These are phyloP conservation scores for Pontederia paniculata DNA, from an alignment of 176 grass and related monocot genomes.

Conservation along the genomic window DNA sequence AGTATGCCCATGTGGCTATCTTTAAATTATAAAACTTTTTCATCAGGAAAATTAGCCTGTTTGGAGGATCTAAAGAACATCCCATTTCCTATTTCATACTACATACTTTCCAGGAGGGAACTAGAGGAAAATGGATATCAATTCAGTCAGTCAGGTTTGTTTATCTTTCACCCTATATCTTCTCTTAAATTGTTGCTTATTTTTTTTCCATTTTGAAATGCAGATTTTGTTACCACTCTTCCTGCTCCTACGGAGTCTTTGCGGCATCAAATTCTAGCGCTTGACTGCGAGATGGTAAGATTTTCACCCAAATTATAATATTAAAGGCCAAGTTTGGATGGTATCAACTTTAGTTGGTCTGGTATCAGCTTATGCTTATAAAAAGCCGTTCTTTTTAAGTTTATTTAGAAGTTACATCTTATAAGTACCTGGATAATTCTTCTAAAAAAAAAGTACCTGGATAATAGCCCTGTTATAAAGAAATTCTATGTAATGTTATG, in stretches of 20 bases:
- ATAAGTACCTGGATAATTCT: too few relatives aligned
- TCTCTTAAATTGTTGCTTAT: conserved; percentile 6
- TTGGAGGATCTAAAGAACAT: conserved; percentile 50
- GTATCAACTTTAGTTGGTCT: not conserved
- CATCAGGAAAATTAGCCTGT: conserved; percentile 46
- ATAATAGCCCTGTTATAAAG: too few relatives aligned
- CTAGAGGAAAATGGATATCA: conserved; percentile 79
- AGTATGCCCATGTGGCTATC: too few relatives aligned
- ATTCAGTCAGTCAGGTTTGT: conserved; percentile 44
- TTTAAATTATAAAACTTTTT: not conserved
- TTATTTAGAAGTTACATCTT: too few relatives aligned
- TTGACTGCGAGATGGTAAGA: conserved; percentile 97
- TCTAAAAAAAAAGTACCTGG: too few relatives aligned
- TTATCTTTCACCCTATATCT: conserved; percentile 6
- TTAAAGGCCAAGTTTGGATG: not conserved
- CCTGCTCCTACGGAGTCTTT: conserved; percentile 47
- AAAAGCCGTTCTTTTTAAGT: not conserved
- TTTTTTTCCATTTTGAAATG: not conserved
- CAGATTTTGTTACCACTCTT: conserved; percentile 69
- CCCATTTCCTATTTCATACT: conserved; percentile 75
- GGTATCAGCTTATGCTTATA: not conserved
- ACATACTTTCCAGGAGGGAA: conserved; percentile 67
- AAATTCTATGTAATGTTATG: too few relatives aligned
- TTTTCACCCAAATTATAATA: not conserved
- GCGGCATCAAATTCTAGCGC: conserved; percentile 62